Percentiles rank a stretch among this genome's conserved stretches.
phyloP scores from a whole-genome alignment of 177 flowering plant species.

The Vitis hybrid region DNA sequence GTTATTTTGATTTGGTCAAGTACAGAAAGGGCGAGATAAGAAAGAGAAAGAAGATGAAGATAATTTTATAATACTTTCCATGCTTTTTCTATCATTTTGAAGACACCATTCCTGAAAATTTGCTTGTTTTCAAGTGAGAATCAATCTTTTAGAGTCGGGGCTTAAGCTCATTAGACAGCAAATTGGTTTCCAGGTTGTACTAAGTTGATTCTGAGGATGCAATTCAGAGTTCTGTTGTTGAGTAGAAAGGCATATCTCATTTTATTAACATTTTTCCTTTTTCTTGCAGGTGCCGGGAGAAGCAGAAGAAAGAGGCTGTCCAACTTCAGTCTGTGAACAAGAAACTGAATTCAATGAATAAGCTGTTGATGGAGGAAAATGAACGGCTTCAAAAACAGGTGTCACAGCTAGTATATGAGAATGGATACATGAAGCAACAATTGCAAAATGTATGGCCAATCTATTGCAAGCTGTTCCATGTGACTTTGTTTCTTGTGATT shows the following conservation, averaged over 20 bases:
- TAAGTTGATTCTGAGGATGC: neutral
- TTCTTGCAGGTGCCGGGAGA: constrained; percentile 78
- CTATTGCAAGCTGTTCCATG: too few relatives aligned
- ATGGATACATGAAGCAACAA: constrained; percentile 87
- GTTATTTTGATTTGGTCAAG: too few relatives aligned
- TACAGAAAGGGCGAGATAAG: too few relatives aligned
- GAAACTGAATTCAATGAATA: constrained; percentile 88
- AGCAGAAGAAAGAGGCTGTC: constrained; percentile 87
- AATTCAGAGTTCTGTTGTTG: neutral
- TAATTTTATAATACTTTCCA: too few relatives aligned
- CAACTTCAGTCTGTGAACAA: constrained; percentile 80
- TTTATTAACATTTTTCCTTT: neutral
- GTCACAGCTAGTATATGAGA: constrained; percentile 86
- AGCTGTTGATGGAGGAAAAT: constrained; percentile 93
- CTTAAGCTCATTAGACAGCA: neutral
- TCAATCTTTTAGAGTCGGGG: neutral
- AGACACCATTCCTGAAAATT: too few relatives aligned
- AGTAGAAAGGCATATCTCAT: too few relatives aligned
- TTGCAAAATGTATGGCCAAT: constrained; percentile 51
- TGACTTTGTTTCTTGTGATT: too few relatives aligned
- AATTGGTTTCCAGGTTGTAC: too few relatives aligned
- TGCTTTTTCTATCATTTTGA: too few relatives aligned
- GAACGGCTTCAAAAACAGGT: constrained; percentile 96
- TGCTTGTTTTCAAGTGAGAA: too few relatives aligned
- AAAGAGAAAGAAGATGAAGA: too few relatives aligned